phyloP scores from a whole-genome alignment of 2,329 filamentous ascomycete species.

The Pyricularia pennisetigena region DNA sequence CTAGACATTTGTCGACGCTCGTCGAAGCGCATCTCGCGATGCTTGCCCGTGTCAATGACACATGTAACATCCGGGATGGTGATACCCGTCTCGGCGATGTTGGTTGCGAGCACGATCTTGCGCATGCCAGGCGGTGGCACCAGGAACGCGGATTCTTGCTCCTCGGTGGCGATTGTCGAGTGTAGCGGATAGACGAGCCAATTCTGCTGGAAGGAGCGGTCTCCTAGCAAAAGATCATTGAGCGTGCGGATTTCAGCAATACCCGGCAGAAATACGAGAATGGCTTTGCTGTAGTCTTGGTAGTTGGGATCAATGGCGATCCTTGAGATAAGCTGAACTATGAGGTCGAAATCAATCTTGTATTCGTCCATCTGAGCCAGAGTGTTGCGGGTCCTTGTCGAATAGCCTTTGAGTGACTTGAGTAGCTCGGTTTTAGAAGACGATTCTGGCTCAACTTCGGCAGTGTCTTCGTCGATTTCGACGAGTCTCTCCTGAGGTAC shows the following conservation, averaged over 20 bases:
- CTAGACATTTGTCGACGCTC: conserved; percentile 85
- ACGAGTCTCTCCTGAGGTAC: conserved; percentile 40
- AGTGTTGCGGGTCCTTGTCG: conserved; percentile 61
- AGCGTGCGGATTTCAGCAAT: conserved; percentile 85
- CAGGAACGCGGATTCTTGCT: conserved; percentile 88
- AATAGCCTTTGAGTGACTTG: conserved; percentile 63
- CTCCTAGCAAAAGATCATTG: conserved; percentile 73
- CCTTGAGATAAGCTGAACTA: conserved; percentile 67
- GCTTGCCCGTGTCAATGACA: conserved; percentile 92
- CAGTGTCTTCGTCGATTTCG: conserved; percentile 53
- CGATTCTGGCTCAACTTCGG: conserved; percentile 38
- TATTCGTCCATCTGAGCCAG: conserved; percentile 81
- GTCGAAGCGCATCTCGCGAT: conserved; percentile 95
- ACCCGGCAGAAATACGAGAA: conserved; percentile 90
- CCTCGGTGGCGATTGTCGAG: conserved; percentile 89
- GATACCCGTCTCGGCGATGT: conserved; percentile 97
- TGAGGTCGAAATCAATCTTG: conserved; percentile 79
- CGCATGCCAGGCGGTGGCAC: conserved; percentile 71
- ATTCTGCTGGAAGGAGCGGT: conserved; percentile 58
- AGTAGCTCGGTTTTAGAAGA: conserved; percentile 47
- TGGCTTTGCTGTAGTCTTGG: conserved; percentile 70
- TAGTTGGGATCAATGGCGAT: conserved; percentile 63
- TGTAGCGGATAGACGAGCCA: conserved; percentile 90
- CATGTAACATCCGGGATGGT: conserved; percentile 97
- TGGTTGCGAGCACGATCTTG: conserved; percentile 94